Evolutionary conservation across 208 protist species (phyloP).

Genomic region (Paratrypanosoma confusum): DNA sequence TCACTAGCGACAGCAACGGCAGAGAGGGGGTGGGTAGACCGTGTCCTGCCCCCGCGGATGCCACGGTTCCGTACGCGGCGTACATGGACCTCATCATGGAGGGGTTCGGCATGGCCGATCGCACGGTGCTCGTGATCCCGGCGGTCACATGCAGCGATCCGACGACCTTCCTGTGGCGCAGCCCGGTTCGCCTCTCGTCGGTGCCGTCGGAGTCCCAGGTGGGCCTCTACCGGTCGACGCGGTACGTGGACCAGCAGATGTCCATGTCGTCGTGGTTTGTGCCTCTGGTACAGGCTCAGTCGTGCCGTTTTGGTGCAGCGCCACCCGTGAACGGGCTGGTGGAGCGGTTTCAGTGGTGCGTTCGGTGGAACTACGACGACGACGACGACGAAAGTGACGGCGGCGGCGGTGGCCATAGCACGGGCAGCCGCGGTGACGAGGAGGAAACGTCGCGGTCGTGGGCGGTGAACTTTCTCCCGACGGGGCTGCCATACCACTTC

Average conservation of each 20-base stretch:
- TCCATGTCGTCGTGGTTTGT: constrained; percentile 56
- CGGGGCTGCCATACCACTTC: constrained; percentile 44
- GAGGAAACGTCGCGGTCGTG: no score
- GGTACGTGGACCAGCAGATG: constrained; percentile 47
- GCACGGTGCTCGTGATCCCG: constrained; percentile 39
- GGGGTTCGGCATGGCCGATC: constrained; percentile 43
- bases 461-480: constrained; percentile 31
- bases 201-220: constrained; percentile 30
- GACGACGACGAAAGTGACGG: neutral
- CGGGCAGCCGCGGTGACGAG: neutral
- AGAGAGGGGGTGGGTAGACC: no score
- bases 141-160: constrained; percentile 52
- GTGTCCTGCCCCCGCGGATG: no score
- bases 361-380: constrained; percentile 24
- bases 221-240: constrained; percentile 8
- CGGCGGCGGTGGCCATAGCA: neutral
- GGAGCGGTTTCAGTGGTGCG: constrained; percentile 56
- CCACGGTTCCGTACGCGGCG: constrained; percentile 37
- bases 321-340: constrained; percentile 13
- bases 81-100: constrained; percentile 57
- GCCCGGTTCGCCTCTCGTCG: constrained; percentile 29
- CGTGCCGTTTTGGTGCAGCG: constrained; percentile 26
- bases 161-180: constrained; percentile 54
- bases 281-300: constrained; percentile 29
- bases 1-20: no score